Evolutionary conservation across 2,329 filamentous ascomycete species (phyloP).

Genomic region (Lizonia empirigonia): DNA sequence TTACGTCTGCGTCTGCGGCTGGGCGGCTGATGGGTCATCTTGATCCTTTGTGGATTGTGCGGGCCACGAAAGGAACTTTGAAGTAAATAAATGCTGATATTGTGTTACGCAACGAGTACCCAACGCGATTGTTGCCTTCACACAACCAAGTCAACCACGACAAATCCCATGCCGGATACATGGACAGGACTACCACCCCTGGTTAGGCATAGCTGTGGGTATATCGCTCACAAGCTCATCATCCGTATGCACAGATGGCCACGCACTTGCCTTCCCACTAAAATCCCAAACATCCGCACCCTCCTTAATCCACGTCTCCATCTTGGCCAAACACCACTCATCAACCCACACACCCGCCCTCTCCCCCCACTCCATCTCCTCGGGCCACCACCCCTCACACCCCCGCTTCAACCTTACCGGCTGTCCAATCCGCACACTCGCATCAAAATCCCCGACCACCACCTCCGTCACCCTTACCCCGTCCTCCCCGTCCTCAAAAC

Average conservation of each 20-base stretch:
- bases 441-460: constrained; percentile 11
- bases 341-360: constrained; percentile 2
- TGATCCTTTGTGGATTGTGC: constrained; percentile 38
- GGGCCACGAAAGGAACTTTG: constrained; percentile 23
- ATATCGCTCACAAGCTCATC: too few species aligned
- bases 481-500: not conserved
- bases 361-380: not conserved
- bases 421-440: not conserved
- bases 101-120: too few species aligned
- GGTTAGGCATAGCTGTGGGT: too few species aligned
- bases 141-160: too few species aligned
- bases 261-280: too few species aligned
- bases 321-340: constrained; percentile 3
- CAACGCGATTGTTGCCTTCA: too few species aligned
- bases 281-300: not conserved
- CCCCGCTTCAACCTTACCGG: constrained; percentile 5
- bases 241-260: too few species aligned
- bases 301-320: constrained; percentile 4
- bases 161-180: too few species aligned
- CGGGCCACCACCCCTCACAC: not conserved
- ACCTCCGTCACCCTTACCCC: not conserved
- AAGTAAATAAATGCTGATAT: not conserved
- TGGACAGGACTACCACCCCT: too few species aligned
- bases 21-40: constrained; percentile 23
- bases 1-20: constrained; percentile 15